Base-by-base conservation (phyloP, 106 monocot species). In the Alisma plantagoaquatica region DNA sequence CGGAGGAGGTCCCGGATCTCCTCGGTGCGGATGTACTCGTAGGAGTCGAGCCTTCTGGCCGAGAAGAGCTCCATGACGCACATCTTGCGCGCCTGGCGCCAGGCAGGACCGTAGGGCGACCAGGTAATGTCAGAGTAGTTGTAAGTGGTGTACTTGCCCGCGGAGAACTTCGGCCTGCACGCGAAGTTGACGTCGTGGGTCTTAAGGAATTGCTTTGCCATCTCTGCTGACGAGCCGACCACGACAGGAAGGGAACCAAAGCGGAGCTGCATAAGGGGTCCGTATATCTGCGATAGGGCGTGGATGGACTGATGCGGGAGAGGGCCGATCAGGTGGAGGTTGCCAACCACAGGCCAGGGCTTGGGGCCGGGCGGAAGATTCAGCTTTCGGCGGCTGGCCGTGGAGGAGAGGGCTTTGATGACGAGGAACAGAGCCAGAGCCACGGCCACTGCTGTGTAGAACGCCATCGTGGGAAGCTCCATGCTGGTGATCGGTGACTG, bases 311-410 rank as follows among this genome's bases (percentile, higher is more conserved):
- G 50, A 27, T 51, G 50, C 5, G 50, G 50, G 5, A 51, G 50
- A 7, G 50, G 14, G 20, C 50, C 50, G 23, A 51, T 51, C 4
- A 51, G 50, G 25, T 51, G 23, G 20, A 51, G 25, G 50, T 51
- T 51, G 23, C 50, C 50, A 24, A 51, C 27, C 10, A 51, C 27
- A 2, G 50, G 50, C 50, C 50, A 51, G 23, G 50, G 50, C 23
- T 51, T 51, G 6, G 50, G 50, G 23, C 50, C 50, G 4, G 50
- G 50, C 6, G 50, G 50, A 3, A 51, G 50, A 27, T 51, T 51
- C 20, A 51, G 50, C 19, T 38, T 38, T 14, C 57, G 57, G 18
- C 56, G 31, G 32, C 56, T 18, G 18, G 23, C 26, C 1, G 32
- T 2, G 16, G 38, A 19, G 10, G 18, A 18, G 5, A 18, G 33